Evolutionary conservation across 2,329 filamentous ascomycete genomes (phyloP).

Genomic region (Chrysosphaeria jannelii): DNA sequence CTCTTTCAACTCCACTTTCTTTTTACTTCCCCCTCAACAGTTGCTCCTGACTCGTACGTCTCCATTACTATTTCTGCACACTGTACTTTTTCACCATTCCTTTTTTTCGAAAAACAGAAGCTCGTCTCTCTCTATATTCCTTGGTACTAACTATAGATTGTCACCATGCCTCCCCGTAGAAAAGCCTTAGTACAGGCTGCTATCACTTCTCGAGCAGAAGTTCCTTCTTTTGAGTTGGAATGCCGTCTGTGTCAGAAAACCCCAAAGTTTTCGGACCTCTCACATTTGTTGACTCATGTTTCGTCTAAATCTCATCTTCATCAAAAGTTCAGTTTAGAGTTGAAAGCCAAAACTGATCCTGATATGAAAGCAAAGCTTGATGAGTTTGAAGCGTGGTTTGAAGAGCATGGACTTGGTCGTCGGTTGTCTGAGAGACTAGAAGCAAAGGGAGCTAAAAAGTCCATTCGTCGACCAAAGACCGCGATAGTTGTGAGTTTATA

Average conservation of each 20-base stretch:
- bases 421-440: slow-evolving; percentile 48
- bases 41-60: too few species aligned
- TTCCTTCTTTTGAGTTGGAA: too few species aligned
- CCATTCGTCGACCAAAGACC: slow-evolving; percentile 41
- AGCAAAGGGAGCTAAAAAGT: background rate
- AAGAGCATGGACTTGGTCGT: slow-evolving; percentile 33
- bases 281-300: slow-evolving; percentile 75
- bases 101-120: too few species aligned
- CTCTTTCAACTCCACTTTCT: too few species aligned
- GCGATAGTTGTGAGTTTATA: slow-evolving; percentile 10
- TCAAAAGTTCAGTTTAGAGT: slow-evolving; percentile 52
- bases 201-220: too few species aligned
- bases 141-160: too few species aligned
- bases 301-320: slow-evolving; percentile 79
- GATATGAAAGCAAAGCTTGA: slow-evolving; percentile 30
- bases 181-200: too few species aligned
- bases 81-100: too few species aligned
- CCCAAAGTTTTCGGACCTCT: slow-evolving; percentile 64
- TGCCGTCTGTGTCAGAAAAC: slow-evolving; percentile 63
- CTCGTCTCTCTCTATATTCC: too few species aligned
- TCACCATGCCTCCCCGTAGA: too few species aligned
- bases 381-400: slow-evolving; percentile 54
- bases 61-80: too few species aligned
- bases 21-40: too few species aligned
- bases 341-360: slow-evolving; percentile 37